Base-by-base conservation (phyloP, 2,329 filamentous ascomycete genomes). In the Ploettnerulaceae sp. region DNA sequence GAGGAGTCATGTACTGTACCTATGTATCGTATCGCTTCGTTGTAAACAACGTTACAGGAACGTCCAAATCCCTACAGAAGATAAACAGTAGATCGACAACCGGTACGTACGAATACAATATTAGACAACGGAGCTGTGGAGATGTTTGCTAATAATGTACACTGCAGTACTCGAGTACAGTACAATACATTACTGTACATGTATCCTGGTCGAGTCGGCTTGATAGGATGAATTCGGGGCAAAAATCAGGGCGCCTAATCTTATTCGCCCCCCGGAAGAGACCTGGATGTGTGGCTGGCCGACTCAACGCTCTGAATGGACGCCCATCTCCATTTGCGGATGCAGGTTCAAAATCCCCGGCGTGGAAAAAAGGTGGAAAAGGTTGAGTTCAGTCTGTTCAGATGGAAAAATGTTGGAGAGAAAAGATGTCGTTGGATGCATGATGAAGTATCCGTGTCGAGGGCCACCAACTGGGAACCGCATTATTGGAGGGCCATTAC, bases 201-300 rank as follows among this genome's bases (percentile, higher is more conserved):
- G n/a, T n/a, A n/a, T n/a, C n/a, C n/a, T 41, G 26, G 34, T 43
- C 35, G 47, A 36, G 21, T 25, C 40, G 18, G 17, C 46, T 31
- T 56, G 52, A 56, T 56, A 55, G 55, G 55, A 49, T 41, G 50
- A 28, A 51, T 48, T 28, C 35, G 38, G 43, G 24, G 41, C 32
- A 35, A 41, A 46, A 47, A 31, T 29, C 42, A 51, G 51, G 55
- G 55, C 55, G 55, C 53, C 42, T 58, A 58, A 54, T 50, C 32
- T 48, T 29, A 50, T 50, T 53, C 36, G 52, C n/a, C 46, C 48
- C 39, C 41, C 38, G 5, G 37, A 26, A 9, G 20, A 28, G 25
- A 14, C 31, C 45, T 34, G 28, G 26, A 37, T 21, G 45, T 45
- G 49, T 53, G 54, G 47, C 52, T 55, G 52, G 33, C 34, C 33